Evolutionary conservation across 148 eudicot genomes (phyloP).

Genomic region (Cornus kousa): DNA sequence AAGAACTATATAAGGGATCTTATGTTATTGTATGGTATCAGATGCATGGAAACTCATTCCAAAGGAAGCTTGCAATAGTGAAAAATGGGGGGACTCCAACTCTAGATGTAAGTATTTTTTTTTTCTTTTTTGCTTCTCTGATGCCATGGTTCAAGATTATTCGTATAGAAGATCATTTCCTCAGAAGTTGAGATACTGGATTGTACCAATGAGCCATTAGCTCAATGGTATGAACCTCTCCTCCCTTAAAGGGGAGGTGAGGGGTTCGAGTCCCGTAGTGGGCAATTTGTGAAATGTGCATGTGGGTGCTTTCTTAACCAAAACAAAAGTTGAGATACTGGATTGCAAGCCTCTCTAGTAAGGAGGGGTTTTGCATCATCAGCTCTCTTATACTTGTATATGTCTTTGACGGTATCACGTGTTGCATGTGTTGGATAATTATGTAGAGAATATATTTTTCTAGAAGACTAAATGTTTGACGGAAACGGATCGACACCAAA

Average conservation of each 20-base stretch:
- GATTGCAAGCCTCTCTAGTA: neutral
- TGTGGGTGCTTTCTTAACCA: no score
- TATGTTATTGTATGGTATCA: slow-evolving; percentile 28
- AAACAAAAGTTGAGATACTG: no score
- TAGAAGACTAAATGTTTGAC: neutral
- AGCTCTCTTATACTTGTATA: neutral
- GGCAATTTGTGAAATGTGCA: no score
- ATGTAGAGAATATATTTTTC: neutral
- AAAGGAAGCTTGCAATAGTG: slow-evolving; percentile 68
- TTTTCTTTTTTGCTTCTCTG: neutral
- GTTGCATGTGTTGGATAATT: neutral
- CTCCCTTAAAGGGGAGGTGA: no score
- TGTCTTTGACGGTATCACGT: neutral
- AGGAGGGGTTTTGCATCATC: no score
- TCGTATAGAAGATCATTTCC: no score
- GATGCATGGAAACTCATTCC: slow-evolving; percentile 96
- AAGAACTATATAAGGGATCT: neutral
- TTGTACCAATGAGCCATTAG: no score
- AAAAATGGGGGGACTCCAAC: slow-evolving; percentile 67
- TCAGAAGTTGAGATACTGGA: no score
- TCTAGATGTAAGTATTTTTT: slow-evolving; percentile 48
- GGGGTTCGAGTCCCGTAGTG: no score
- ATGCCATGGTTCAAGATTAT: neutral
- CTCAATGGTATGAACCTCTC: no score
- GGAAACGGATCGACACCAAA: neutral